These are phyloP conservation scores for Groenewaldozyma tartarivorans DNA, from an alignment of 805 yeast genomes.

Conservation along the genomic window DNA sequence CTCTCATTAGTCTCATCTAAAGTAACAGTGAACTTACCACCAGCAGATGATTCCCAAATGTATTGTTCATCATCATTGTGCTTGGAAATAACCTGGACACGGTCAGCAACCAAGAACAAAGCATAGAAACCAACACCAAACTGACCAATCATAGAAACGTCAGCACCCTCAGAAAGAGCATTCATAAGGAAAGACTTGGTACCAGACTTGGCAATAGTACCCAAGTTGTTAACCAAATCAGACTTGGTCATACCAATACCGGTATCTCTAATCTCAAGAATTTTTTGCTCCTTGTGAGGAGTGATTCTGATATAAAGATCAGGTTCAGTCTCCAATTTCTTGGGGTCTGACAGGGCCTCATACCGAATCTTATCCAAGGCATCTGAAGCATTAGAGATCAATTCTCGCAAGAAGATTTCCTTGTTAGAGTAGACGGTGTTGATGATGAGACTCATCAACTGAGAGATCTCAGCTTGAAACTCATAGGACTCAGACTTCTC, in stretches of 20 bases:
- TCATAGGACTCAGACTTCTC: slow-evolving; percentile 43
- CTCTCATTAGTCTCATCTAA: slow-evolving; percentile 80
- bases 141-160: slow-evolving; percentile 99
- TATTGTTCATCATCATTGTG: slow-evolving; percentile 99
- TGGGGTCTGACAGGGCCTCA: slow-evolving; percentile 87
- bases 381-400: slow-evolving; percentile 98
- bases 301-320: slow-evolving; percentile 95
- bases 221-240: slow-evolving; percentile 96
- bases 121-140: slow-evolving; percentile 99
- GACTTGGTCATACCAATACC: slow-evolving; percentile 99
- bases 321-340: slow-evolving; percentile 88
- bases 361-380: slow-evolving; percentile 98
- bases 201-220: slow-evolving; percentile 99
- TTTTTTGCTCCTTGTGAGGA: slow-evolving; percentile 89
- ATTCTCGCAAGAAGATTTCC: slow-evolving; percentile 97
- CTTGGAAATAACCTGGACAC: slow-evolving; percentile 96
- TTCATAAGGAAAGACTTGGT: slow-evolving; percentile 96
- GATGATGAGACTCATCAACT: slow-evolving; percentile 99
- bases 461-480: slow-evolving; percentile 99
- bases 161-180: slow-evolving; percentile 99
- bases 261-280: slow-evolving; percentile 94
- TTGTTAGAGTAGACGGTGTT: slow-evolving; percentile 99
- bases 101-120: slow-evolving; percentile 96
- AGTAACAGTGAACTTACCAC: slow-evolving; percentile 97
- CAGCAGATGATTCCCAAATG: slow-evolving; percentile 99